Base-by-base conservation (phyloP, 2,329 filamentous ascomycete genomes). In the Parastagonospora nodorum region DNA sequence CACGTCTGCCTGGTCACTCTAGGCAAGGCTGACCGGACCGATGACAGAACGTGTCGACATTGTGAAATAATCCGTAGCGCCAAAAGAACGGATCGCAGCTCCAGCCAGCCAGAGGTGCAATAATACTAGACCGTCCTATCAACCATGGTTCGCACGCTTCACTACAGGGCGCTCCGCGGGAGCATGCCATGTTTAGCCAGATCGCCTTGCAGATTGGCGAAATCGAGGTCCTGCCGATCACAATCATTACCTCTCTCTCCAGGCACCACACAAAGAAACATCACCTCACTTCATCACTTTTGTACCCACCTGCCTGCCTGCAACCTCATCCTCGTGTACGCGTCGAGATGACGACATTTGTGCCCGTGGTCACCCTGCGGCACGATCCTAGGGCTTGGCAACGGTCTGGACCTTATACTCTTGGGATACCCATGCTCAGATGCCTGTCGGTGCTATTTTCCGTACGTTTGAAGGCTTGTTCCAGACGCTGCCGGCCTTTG, bases 371-470 rank as follows among this genome's bases (percentile, higher is more conserved):
- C 35, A 24, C 15, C 54, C 40, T 53, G 30, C 42, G 45, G 48
- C 42, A 45, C 40, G 42, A 51, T 50, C 45, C 53, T 59, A 48
- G 35, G 46, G 33, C 63, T 66, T 64, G 63, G 63, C 63, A 66
- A 66, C 61, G 63, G 63, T 60, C 57, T 60, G 53, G 58, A 52
- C 53, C 55, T 33, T 31, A 15, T 36, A 24, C 44, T 33, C 24
- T 40, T 12, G n/a, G 43, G 37, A 14, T 5, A 27, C 29, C 46
- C 45, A 29, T 37, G 45, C n/a, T 10, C 24, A 19, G 4, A 12
- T 15, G 11, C 16, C n/a, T 36, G 14, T 19, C 30, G 36, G 31
- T 19, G 27, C 12, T 42, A 12, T 19, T 19, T 28, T 32, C 27
- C 9, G 12, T 14, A n/a, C 12, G 29, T 12, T 27, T 19, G 19